These are phyloP conservation scores for Phytopythium helicoides DNA, from an alignment of 352 stramenopile genomes.

Conservation along the genomic window DNA sequence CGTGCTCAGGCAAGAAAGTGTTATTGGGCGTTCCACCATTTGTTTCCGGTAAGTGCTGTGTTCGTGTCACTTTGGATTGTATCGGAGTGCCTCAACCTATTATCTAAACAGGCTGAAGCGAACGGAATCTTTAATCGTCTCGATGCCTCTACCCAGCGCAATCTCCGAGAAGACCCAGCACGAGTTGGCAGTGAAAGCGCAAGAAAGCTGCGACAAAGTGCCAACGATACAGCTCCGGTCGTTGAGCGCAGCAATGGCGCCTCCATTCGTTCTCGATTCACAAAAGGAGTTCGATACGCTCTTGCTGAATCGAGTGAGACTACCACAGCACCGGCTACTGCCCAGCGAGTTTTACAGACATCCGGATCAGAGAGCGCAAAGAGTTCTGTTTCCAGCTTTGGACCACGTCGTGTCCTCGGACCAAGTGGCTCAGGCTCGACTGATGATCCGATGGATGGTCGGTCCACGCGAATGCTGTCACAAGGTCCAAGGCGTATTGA, in stretches of 20 bases:
- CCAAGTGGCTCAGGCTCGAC: slow-evolving; percentile 4
- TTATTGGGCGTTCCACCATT: slow-evolving; percentile 70
- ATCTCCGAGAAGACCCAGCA: slow-evolving; percentile 42
- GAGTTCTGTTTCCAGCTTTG: slow-evolving; percentile 5
- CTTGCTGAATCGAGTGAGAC: neutral
- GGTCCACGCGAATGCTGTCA: slow-evolving; percentile 31
- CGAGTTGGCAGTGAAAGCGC: slow-evolving; percentile 12
- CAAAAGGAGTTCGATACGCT: slow-evolving; percentile 4
- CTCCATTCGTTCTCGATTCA: neutral
- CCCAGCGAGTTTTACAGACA: slow-evolving; percentile 20
- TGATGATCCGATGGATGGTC: slow-evolving; percentile 4
- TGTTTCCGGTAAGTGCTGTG: slow-evolving; percentile 47
- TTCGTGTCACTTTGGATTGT: neutral
- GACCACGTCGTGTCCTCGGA: slow-evolving; percentile 26
- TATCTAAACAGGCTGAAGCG: slow-evolving; percentile 38
- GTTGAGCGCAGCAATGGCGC: neutral
- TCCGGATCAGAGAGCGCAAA: neutral
- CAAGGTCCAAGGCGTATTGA: slow-evolving; percentile 40
- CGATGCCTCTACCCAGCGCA: slow-evolving; percentile 67
- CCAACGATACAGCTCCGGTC: neutral
- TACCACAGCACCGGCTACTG: neutral
- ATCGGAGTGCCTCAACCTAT: neutral
- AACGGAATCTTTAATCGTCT: slow-evolving; percentile 51
- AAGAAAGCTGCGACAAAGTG: slow-evolving; percentile 4
- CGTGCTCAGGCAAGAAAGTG: slow-evolving; percentile 73